These are phyloP conservation scores for Basipetospora chlamydospora DNA, from an alignment of 2,329 filamentous ascomycete species.

Conservation along the genomic window DNA sequence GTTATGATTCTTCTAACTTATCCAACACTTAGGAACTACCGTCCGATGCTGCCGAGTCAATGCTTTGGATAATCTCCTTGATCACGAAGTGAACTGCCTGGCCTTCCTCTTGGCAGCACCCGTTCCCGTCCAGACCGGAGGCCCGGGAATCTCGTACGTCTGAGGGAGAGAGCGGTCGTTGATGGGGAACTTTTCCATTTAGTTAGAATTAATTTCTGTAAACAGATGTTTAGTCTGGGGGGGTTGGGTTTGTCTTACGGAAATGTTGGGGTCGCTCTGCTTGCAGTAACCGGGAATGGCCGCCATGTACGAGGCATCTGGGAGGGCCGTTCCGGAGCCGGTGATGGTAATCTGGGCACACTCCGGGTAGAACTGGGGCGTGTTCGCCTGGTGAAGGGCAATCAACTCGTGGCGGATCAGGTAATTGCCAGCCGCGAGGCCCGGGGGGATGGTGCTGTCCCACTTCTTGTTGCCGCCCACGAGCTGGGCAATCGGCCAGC, in stretches of 20 bases:
- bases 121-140: constrained; percentile 9
- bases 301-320: constrained; percentile 21
- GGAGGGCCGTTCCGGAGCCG: constrained; percentile 22
- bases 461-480: constrained; percentile 33
- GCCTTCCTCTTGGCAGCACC: constrained; percentile 7
- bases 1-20: too few species aligned
- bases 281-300: constrained; percentile 24
- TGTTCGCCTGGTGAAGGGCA: constrained; percentile 31
- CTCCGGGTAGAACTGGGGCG: constrained; percentile 39
- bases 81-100: constrained; percentile 7
- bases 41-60: not conserved
- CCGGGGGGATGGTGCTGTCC: constrained; percentile 29
- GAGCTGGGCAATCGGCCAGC: constrained; percentile 28
- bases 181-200: constrained; percentile 7
- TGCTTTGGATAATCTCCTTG: not conserved
- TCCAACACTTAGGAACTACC: too few species aligned
- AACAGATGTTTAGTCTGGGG: not conserved
- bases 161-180: constrained; percentile 10
- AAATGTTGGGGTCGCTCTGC: constrained; percentile 34
- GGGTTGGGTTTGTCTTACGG: constrained; percentile 18
- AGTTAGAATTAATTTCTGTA: not conserved
- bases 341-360: constrained; percentile 47
- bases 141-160: constrained; percentile 10
- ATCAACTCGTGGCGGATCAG: constrained; percentile 41
- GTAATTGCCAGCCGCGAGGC: constrained; percentile 34